Percentiles rank a stretch among this genome's conserved stretches.
These are phyloP conservation scores for Gremmenia infestans DNA, from an alignment of 2,329 filamentous ascomycete species.

Conservation along the genomic window DNA sequence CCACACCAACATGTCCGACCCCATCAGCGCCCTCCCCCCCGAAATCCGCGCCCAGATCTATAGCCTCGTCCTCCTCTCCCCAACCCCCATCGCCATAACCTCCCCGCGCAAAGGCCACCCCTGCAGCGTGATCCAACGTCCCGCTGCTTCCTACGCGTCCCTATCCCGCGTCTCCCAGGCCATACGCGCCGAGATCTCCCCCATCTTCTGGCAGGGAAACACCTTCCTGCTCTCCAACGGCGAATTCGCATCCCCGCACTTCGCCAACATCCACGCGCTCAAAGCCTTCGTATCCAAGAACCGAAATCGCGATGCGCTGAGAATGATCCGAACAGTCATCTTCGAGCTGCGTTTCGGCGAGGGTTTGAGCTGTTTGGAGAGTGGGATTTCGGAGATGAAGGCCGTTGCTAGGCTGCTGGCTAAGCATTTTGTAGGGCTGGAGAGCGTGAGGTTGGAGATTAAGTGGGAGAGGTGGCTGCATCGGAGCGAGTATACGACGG, in stretches of 20 bases:
- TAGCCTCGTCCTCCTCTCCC: neutral
- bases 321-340: neutral
- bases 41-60: neutral
- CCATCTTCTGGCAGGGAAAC: neutral
- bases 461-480: neutral
- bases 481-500: neutral
- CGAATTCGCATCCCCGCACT: neutral
- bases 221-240: neutral
- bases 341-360: neutral
- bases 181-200: neutral
- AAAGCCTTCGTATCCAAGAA: neutral
- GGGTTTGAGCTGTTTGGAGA: neutral
- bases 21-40: neutral
- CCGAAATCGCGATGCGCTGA: neutral
- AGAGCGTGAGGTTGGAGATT: neutral
- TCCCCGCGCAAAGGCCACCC: neutral
- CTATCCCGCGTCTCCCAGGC: neutral
- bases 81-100: neutral
- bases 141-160: neutral
- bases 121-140: neutral
- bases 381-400: neutral
- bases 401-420: neutral
- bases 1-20: neutral
- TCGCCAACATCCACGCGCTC: neutral
- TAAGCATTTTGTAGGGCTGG: neutral